A percentile compares a stretch with the other conserved stretches of the same genome.
Conservation (phyloP, 2,329 filamentous ascomycete genomes). For the Parasarocladium wereldwijsianum region DNA sequence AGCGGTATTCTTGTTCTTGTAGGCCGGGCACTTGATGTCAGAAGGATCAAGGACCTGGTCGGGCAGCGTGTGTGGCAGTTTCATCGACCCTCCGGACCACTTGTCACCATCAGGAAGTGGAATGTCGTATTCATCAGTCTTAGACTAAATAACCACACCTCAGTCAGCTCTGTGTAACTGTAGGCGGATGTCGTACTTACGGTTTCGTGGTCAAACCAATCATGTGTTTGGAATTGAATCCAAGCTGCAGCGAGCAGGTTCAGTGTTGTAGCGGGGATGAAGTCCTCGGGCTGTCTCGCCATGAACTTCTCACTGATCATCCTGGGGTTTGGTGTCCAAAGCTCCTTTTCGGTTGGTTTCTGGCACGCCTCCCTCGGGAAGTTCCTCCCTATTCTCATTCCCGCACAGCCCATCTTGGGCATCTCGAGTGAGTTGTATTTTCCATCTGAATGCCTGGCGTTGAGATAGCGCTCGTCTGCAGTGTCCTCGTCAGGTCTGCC, state of each 20-base stretch:
- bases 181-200: conserved; percentile 9
- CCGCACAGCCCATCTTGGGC: conserved; percentile 27
- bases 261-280: conserved; percentile 27
- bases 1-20: conserved; percentile 24
- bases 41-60: conserved; percentile 18
- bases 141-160: too few relatives aligned
- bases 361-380: conserved; percentile 19
- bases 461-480: conserved; percentile 15
- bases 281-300: conserved; percentile 19
- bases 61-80: conserved; percentile 18
- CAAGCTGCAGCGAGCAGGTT: conserved; percentile 31
- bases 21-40: conserved; percentile 22
- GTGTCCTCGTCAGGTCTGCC: conserved; percentile 16
- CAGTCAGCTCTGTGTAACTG: background rate
- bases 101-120: conserved; percentile 18
- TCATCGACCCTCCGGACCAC: conserved; percentile 22
- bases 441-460: conserved; percentile 26
- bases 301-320: conserved; percentile 26
- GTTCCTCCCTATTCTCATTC: conserved; percentile 29
- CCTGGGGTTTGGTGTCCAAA: conserved; percentile 27
- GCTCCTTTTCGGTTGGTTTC: conserved; percentile 23
- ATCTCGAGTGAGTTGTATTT: conserved; percentile 24
- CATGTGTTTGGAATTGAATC: conserved; percentile 33
- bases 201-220: conserved; percentile 21
- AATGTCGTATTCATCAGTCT: conserved; percentile 14